These are phyloP conservation scores for Pseudisothecium myosuroides DNA, from an alignment of 225 moss, liverwort and hornwort genomes.

Conservation along the genomic window DNA sequence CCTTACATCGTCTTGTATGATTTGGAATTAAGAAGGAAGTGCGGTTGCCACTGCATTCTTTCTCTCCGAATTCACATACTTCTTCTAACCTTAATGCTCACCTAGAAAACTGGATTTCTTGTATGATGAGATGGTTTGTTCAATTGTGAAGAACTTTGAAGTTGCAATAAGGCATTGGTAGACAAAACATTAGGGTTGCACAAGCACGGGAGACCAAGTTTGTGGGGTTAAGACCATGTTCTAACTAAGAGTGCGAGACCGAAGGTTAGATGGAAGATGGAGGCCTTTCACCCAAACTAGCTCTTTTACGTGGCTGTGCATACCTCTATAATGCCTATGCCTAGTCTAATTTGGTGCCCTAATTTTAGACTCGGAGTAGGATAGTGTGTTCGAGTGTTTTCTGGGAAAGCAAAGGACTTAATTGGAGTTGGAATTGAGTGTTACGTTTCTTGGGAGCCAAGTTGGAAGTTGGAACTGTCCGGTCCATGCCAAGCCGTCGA, in stretches of 20 bases:
- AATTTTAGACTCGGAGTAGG: neutral
- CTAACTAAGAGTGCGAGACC: too few species aligned
- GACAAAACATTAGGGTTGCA: neutral
- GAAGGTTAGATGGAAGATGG: neutral
- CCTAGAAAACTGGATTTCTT: neutral
- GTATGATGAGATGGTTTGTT: neutral
- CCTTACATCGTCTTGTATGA: neutral
- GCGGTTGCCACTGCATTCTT: neutral
- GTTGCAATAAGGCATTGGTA: neutral
- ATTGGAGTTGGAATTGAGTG: neutral
- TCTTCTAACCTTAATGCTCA: neutral
- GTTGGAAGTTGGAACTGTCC: neutral
- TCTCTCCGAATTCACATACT: neutral
- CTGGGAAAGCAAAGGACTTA: neutral
- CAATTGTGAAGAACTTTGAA: too few species aligned
- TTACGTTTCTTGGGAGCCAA: neutral
- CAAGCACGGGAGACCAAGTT: neutral
- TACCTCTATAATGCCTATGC: too few species aligned
- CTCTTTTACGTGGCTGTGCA: neutral
- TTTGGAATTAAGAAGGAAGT: neutral
- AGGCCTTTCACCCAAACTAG: neutral
- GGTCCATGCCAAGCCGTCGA: too few species aligned
- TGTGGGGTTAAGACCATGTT: neutral
- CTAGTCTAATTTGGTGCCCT: neutral
- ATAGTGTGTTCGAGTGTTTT: neutral